These are phyloP conservation scores for Capronia coronata DNA, from an alignment of 2,329 filamentous ascomycete genomes.

Conservation along the genomic window DNA sequence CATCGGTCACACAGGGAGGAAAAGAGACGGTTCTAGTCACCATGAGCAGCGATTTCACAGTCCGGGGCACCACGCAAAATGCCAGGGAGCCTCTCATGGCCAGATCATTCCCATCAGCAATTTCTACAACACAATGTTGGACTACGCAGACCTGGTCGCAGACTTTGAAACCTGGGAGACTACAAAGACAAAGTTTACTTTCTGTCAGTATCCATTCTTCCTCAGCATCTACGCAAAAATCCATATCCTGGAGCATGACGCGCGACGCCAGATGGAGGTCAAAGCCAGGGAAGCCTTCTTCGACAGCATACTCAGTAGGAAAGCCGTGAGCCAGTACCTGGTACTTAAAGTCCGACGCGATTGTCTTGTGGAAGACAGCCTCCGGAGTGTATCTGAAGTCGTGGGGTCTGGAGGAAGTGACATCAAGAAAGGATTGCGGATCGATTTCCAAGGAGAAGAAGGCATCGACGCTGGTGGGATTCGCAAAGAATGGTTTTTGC, in stretches of 20 bases:
- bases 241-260: conserved; percentile 80
- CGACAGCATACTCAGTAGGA: conserved; percentile 72
- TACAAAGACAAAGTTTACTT: conserved; percentile 66
- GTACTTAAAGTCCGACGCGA: conserved; percentile 72
- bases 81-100: conserved; percentile 47
- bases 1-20: conserved; percentile 45
- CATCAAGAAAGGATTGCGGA: conserved; percentile 81
- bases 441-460: conserved; percentile 82
- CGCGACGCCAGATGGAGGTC: conserved; percentile 78
- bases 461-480: conserved; percentile 84
- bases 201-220: conserved; percentile 89
- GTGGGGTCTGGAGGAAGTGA: conserved; percentile 75
- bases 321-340: conserved; percentile 69
- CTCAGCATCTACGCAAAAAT: conserved; percentile 91
- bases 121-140: conserved; percentile 82
- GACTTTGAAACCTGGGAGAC: conserved; percentile 88
- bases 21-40: conserved; percentile 32
- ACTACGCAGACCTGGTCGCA: conserved; percentile 74
- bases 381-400: conserved; percentile 76
- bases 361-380: conserved; percentile 54
- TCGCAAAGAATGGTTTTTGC: conserved; percentile 89
- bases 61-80: conserved; percentile 37
- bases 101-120: conserved; percentile 72
- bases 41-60: conserved; percentile 33
- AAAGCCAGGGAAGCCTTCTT: conserved; percentile 88